phyloP scores from a whole-genome alignment of 1,284 basidiomycete species.

The Ceratobasidium sp. region DNA sequence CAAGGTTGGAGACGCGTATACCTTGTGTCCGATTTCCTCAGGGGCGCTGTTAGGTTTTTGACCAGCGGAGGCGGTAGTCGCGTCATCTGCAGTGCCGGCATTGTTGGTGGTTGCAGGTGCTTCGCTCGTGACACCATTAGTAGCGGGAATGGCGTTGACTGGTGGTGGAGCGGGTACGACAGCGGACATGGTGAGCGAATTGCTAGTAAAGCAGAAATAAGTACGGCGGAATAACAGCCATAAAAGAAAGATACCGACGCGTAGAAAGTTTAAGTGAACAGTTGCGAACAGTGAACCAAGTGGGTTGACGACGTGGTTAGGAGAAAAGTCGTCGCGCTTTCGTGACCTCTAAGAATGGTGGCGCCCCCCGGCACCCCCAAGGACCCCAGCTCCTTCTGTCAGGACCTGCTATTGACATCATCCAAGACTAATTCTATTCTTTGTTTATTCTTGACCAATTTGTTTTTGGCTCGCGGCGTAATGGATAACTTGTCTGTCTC shows the following conservation, averaged over 20 bases:
- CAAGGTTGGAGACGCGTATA: conserved; percentile 11
- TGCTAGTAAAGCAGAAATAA: conserved; percentile 3
- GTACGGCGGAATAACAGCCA: neutral
- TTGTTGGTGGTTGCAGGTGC: conserved; percentile 44
- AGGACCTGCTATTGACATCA: conserved; percentile 36
- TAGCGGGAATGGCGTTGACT: conserved; percentile 42
- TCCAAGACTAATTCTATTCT: conserved; percentile 35
- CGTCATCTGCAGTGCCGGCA: conserved; percentile 39
- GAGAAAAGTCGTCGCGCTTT: conserved; percentile 43
- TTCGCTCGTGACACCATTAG: conserved; percentile 43
- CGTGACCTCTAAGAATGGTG: conserved; percentile 25
- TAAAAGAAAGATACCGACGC: conserved; percentile 12
- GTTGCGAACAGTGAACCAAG: conserved; percentile 45
- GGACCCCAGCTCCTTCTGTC: conserved; percentile 21
- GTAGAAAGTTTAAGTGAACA: conserved; percentile 43
- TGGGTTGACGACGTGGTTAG: conserved; percentile 47
- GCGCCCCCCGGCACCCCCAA: conserved; percentile 31
- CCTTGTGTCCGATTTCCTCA: conserved; percentile 42
- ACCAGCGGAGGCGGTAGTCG: conserved; percentile 39
- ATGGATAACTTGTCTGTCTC: conserved; percentile 5
- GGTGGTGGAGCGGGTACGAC: conserved; percentile 45
- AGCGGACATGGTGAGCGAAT: conserved; percentile 45
- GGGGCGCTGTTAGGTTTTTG: conserved; percentile 20
- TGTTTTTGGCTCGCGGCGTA: conserved; percentile 23
- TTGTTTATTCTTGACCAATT: neutral